Conservation (phyloP, 352 stramenopile species). For the Phytophthora gonapodyides region DNA sequence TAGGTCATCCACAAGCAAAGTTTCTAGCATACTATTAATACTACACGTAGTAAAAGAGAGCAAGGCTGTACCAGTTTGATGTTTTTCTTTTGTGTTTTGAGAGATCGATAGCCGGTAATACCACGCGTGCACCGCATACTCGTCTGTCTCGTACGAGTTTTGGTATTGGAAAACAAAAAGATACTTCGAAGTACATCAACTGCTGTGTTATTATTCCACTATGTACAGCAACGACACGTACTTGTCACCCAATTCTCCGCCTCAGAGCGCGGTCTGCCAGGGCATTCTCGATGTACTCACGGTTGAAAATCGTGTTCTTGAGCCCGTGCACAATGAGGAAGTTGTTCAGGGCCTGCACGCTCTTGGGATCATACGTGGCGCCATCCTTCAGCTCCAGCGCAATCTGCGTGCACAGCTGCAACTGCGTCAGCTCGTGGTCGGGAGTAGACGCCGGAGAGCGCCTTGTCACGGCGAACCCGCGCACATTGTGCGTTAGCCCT, state of each 20-base stretch:
- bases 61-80: too few species aligned
- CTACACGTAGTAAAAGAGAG: too few species aligned
- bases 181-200: too few species aligned
- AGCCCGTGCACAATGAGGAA: constrained; percentile 29
- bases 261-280: constrained; percentile 20
- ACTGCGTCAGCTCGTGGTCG: constrained; percentile 15
- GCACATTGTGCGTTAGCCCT: constrained; percentile 28
- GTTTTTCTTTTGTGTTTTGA: too few species aligned
- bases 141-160: too few species aligned
- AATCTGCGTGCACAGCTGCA: constrained; percentile 31
- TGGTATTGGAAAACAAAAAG: too few species aligned
- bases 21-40: too few species aligned
- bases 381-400: constrained; percentile 16
- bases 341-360: constrained; percentile 21
- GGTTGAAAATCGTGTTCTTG: constrained; percentile 22
- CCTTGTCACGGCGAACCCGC: constrained; percentile 22
- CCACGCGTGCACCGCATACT: too few species aligned
- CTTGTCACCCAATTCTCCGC: constrained; percentile 8
- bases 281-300: constrained; percentile 34
- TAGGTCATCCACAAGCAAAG: too few species aligned
- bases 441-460: constrained; percentile 19
- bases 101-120: too few species aligned
- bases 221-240: background rate
- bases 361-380: constrained; percentile 3
- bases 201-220: too few species aligned